Base-by-base conservation (phyloP, 2,329 filamentous ascomycete genomes). In the Cladosporium phlei region DNA sequence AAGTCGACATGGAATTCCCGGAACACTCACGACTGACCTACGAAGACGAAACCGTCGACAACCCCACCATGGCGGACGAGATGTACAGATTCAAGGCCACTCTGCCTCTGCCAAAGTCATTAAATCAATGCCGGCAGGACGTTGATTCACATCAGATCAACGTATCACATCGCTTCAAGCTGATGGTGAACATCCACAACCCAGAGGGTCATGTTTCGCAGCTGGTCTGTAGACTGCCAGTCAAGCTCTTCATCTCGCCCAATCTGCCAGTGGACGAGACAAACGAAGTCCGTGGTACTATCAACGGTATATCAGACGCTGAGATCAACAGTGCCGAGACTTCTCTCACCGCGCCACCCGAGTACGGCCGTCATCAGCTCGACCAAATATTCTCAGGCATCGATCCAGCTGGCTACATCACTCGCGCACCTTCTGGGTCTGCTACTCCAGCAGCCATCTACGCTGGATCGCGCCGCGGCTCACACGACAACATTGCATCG, bases 121-220 rank as follows among this genome's bases (percentile, higher is more conserved):
- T 98, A 52, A 83, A 83, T 55, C 79, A 81, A 55, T 96, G 91
- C 69, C 73, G 95, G 40, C 93, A 98, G 66, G 90, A 95, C 60
- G 83, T 93, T 35, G 88, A 95, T 59, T 83, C 85, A 17, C 83
- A 88, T 58, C 87, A 88, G 40, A 94, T 98, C 70, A 95, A 93
- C 66, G 79, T 97, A 43, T 79, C 88, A 47, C 93, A 98, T 67
- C 95, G 95, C 69, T 77, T 97, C 56, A 91, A 91, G 70, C 78
- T 97, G 60, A 88, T 88, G 39, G 84, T 97, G 50, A 88, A 91
- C 37, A 78, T 98, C 29, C 85, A 89, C 66, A 97, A 98, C 59
- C 91, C 93, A 0, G 93, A 98, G 63, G 91, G 90, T 0, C 93
- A 97, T 62, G 78, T 90, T 46, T 96, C 90, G 47, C 91, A 97